Base-by-base conservation (phyloP, 768 basidiomycete species). In the Mycena polygramma region DNA sequence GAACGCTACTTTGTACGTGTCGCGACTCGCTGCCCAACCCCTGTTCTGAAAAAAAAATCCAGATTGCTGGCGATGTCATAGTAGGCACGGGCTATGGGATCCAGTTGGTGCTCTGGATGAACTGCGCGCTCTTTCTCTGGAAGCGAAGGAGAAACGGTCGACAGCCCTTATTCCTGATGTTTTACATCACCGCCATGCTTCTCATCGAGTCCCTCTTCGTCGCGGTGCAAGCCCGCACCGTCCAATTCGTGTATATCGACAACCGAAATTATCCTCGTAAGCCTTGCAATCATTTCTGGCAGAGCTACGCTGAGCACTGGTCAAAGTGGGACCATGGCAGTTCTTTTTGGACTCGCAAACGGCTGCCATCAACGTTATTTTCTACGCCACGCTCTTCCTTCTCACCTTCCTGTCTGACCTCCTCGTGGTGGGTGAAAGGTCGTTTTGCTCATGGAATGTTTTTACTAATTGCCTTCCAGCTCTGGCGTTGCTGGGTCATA, bases 401-500 rank as follows among this genome's bases (percentile, higher is more conserved):
- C 72, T 84, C 55, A 85, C 85, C 0, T 83, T 83, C 72, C 77
- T 85, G 36, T 81, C 80, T 19, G 85, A 86, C 66, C 70, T 83
- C 13, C 79, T 87, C 7, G 81, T 86, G 74, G 85, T 85, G 63
- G 73, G 82, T 68, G 17, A 24, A 45, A 43, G n/a, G 7, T 4
- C 57, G 2, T 41, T 4, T 11, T n/a, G 11, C 6, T 39, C 26
- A 39, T 43, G n/a, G 7, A 26, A 19, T 8, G 1, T 52, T 45
- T 60, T 55, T n/a, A 30, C 48, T 26, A 24, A 30, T 53, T 22
- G 20, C 51, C 24, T 41, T 36, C n/a, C 68, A 84, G 85, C 75
- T 86, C 37, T 86, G 84, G 84, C 77, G 85, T 22, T 86, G 86
- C 70, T 84, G 82, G 79, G 81, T 86, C 17, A 84, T 86, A 26